Percentiles rank a stretch among this genome's conserved stretches.
Evolutionary conservation across 306 rosid species (phyloP).

Genomic region (Ormosia emarginata): DNA sequence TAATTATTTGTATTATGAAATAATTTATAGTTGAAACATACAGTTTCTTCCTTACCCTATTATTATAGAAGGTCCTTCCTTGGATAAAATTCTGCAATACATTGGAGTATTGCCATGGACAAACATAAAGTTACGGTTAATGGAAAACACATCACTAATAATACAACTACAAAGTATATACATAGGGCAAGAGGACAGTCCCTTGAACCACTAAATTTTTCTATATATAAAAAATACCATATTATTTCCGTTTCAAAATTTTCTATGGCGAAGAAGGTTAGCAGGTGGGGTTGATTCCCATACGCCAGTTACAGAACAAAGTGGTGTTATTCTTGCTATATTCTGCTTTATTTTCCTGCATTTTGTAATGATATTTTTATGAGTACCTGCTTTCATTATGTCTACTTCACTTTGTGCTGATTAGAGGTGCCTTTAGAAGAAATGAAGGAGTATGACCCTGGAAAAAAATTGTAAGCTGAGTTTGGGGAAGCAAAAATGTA

Average conservation of each 20-base stretch:
- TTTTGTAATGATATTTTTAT: constrained; percentile 36
- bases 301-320: constrained; percentile 42
- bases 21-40: no score
- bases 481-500: constrained; percentile 57
- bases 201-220: no score
- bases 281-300: constrained; percentile 42
- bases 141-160: no score
- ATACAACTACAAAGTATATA: no score
- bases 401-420: constrained; percentile 56
- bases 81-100: no score
- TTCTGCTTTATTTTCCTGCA: constrained; percentile 44
- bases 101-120: no score
- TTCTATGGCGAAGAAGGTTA: constrained; percentile 16
- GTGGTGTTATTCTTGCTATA: constrained; percentile 39
- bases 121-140: no score
- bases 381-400: constrained; percentile 34
- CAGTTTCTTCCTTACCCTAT: no score
- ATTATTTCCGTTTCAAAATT: neutral
- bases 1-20: neutral
- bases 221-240: neutral
- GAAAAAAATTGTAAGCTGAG: constrained; percentile 51
- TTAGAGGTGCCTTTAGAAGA: no score
- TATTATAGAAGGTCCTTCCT: no score
- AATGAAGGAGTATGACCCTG: neutral
- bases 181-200: no score